Percentiles rank a stretch among this genome's conserved stretches.
phyloP scores from a whole-genome alignment of 2,329 filamentous ascomycete species.

The Mariannaea elegans region DNA sequence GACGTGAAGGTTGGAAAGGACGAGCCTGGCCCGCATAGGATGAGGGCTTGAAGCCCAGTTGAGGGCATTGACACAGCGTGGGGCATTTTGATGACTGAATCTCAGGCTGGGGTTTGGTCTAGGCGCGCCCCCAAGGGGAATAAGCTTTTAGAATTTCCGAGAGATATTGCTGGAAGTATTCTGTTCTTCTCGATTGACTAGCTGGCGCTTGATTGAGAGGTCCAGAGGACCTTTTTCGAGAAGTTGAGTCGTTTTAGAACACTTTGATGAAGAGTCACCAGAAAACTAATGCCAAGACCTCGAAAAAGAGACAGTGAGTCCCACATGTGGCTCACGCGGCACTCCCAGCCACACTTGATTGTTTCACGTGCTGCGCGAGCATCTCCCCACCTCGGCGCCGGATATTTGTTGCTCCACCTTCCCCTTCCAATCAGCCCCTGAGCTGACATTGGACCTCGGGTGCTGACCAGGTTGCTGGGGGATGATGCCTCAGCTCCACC shows the following conservation, averaged over 20 bases:
- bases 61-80: constrained; percentile 78
- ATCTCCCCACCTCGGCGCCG: constrained; percentile 34
- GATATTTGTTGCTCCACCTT: constrained; percentile 36
- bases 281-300: constrained; percentile 36
- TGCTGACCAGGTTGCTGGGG: constrained; percentile 40
- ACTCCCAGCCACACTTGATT: constrained; percentile 23
- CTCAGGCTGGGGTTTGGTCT: constrained; percentile 5
- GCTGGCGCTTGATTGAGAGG: constrained; percentile 13
- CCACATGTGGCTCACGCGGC: constrained; percentile 37
- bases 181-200: neutral
- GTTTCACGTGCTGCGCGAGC: constrained; percentile 33
- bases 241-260: constrained; percentile 31
- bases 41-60: constrained; percentile 82
- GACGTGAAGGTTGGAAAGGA: constrained; percentile 86
- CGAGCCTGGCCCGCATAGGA: constrained; percentile 83
- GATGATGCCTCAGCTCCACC: constrained; percentile 42
- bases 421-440: constrained; percentile 34
- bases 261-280: constrained; percentile 41
- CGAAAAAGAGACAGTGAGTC: constrained; percentile 35
- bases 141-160: neutral
- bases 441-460: constrained; percentile 40
- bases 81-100: constrained; percentile 64
- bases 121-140: neutral
- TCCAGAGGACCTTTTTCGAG: constrained; percentile 7
- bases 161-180: neutral